These are phyloP conservation scores for Sphaerulina populicola DNA, from an alignment of 2,329 filamentous ascomycete species.

Conservation along the genomic window DNA sequence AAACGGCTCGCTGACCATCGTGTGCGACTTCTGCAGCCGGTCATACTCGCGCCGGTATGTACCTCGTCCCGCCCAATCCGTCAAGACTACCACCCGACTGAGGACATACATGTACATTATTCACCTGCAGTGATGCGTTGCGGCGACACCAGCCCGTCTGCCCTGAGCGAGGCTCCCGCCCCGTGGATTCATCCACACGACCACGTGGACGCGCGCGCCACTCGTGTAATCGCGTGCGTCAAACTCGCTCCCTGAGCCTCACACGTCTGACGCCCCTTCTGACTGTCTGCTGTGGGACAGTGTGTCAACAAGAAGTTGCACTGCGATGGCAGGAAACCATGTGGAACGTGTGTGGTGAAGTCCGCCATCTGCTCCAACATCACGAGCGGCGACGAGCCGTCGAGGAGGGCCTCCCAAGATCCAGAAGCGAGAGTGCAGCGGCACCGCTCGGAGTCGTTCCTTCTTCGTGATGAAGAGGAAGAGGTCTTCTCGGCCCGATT, in stretches of 20 bases:
- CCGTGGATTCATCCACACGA: neutral
- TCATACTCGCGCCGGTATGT: neutral
- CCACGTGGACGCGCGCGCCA: slow-evolving; percentile 4
- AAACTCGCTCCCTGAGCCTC: neutral
- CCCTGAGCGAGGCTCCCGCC: slow-evolving; percentile 1
- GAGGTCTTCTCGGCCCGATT: slow-evolving; percentile 9
- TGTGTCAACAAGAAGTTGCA: slow-evolving; percentile 9
- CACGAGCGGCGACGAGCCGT: neutral
- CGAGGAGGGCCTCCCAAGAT: neutral
- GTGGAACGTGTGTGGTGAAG: slow-evolving; percentile 2
- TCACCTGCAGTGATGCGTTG: slow-evolving; percentile 8
- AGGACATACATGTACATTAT: too few species aligned
- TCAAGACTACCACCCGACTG: neutral
- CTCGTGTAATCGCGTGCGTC: slow-evolving; percentile 2
- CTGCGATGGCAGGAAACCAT: slow-evolving; percentile 7
- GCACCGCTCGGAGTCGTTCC: slow-evolving; percentile 1
- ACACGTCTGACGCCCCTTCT: neutral
- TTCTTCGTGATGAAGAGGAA: slow-evolving; percentile 8
- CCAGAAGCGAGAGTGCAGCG: neutral
- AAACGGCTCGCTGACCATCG: neutral
- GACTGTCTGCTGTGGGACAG: neutral
- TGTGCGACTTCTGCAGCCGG: neutral
- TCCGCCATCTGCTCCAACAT: neutral
- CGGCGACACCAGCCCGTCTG: slow-evolving; percentile 2
- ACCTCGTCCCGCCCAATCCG: too few species aligned